Evolutionary conservation across 2,329 filamentous ascomycete genomes (phyloP).

Genomic region (Lasiodiplodia theobromae): DNA sequence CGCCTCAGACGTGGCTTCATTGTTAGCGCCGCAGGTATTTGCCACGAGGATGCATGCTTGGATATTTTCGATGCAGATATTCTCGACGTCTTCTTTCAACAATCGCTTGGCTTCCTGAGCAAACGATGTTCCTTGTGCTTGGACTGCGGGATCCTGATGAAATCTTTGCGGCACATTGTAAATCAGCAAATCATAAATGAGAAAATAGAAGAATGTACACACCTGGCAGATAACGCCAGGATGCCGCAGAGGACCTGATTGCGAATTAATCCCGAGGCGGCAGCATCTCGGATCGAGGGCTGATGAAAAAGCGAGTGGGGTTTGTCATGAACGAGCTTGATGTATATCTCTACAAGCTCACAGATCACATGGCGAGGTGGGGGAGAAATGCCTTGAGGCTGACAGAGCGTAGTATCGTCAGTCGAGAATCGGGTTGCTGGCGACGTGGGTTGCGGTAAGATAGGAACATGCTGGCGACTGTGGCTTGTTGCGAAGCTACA

Average conservation of each 20-base stretch:
- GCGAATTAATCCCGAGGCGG: background rate
- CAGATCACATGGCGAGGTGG: slow-evolving; percentile 4
- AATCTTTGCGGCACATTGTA: slow-evolving; percentile 14
- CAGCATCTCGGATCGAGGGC: slow-evolving; percentile 31
- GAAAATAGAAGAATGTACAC: background rate
- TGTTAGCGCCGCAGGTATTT: slow-evolving; percentile 43
- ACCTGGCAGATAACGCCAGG: slow-evolving; percentile 23
- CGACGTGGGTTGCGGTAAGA: slow-evolving; percentile 3
- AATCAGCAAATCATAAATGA: background rate
- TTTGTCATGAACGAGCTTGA: slow-evolving; percentile 45
- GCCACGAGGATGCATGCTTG: slow-evolving; percentile 52
- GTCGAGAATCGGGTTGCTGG: background rate
- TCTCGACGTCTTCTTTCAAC: slow-evolving; percentile 41
- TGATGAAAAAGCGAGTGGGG: slow-evolving; percentile 46
- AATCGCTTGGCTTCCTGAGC: slow-evolving; percentile 35
- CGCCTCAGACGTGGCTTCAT: slow-evolving; percentile 46
- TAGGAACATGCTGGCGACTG: background rate
- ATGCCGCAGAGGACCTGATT: slow-evolving; percentile 19
- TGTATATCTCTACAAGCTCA: slow-evolving; percentile 42
- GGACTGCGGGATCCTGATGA: slow-evolving; percentile 4
- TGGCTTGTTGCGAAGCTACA: background rate
- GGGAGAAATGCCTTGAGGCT: background rate
- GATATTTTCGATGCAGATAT: slow-evolving; percentile 48
- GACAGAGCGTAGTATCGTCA: background rate
- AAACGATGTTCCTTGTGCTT: slow-evolving; percentile 35